phyloP scores from a whole-genome alignment of 805 yeast species.

The Aciculoconidium aculeatum region DNA sequence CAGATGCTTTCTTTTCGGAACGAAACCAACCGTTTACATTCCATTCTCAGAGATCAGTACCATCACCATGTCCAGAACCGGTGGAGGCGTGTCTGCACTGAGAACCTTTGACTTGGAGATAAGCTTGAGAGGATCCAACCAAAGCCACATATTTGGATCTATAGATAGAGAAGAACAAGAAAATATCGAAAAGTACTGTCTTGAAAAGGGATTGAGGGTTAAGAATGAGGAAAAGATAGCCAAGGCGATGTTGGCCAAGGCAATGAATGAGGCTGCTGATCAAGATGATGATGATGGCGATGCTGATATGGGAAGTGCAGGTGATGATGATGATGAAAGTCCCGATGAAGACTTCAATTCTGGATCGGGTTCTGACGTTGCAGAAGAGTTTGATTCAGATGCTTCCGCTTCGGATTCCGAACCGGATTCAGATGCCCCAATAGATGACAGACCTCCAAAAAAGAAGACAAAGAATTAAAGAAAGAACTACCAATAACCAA shows the following conservation, averaged over 20 bases:
- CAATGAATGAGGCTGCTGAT: conserved; percentile 55
- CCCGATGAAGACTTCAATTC: conserved; percentile 81
- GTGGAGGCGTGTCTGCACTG: conserved; percentile 65
- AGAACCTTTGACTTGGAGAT: conserved; percentile 93
- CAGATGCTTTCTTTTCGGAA: conserved; percentile 81
- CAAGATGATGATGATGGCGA: conserved; percentile 47
- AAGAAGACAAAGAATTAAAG: conserved; percentile 14
- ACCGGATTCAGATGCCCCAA: conserved; percentile 12
- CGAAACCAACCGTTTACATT: conserved; percentile 89
- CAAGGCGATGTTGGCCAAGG: conserved; percentile 72
- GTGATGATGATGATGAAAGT: conserved; percentile 63
- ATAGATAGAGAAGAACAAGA: conserved; percentile 87
- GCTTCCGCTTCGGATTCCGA: conserved; percentile 32
- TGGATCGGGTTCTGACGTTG: conserved; percentile 63
- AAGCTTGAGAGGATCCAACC: conserved; percentile 53
- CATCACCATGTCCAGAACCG: conserved; percentile 84
- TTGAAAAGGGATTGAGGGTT: conserved; percentile 70
- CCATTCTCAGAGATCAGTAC: conserved; percentile 76
- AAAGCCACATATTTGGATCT: conserved; percentile 79
- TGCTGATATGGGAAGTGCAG: conserved; percentile 65
- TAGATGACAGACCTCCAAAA: conserved; percentile 11
- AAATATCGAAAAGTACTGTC: conserved; percentile 67
- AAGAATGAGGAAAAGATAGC: conserved; percentile 89
- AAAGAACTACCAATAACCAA: no score
- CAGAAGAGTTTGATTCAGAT: conserved; percentile 80